Conservation (phyloP, 1,284 basidiomycete species). For the Retiboletus fuscus region DNA sequence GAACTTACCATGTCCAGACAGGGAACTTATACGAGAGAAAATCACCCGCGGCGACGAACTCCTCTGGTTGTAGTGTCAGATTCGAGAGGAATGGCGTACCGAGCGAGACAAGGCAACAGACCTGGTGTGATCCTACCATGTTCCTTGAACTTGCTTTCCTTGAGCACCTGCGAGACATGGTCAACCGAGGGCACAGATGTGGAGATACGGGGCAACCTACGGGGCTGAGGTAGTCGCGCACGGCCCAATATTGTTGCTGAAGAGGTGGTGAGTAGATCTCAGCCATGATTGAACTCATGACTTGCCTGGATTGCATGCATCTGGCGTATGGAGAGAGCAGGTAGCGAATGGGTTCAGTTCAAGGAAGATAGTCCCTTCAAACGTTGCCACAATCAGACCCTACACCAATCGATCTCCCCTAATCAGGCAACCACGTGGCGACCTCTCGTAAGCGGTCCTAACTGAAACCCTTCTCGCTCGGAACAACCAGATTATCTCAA, state of each 20-base stretch:
- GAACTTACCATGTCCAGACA: constrained; percentile 89
- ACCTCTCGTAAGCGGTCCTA: constrained; percentile 5
- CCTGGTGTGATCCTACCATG: constrained; percentile 96
- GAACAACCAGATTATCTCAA: neutral
- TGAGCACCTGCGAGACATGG: constrained; percentile 78
- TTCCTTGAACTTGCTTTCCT: constrained; percentile 99
- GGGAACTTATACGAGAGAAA: constrained; percentile 96
- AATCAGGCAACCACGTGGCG: constrained; percentile 47
- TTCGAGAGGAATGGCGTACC: constrained; percentile 2
- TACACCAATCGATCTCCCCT: constrained; percentile 50
- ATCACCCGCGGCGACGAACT: constrained; percentile 95
- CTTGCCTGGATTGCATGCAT: constrained; percentile 82
- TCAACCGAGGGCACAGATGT: constrained; percentile 46
- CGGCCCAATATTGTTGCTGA: constrained; percentile 92
- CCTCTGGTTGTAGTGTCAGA: constrained; percentile 69
- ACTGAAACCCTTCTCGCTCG: neutral
- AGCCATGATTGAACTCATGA: constrained; percentile 6
- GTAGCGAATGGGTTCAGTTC: constrained; percentile 26
- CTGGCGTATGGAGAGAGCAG: constrained; percentile 24
- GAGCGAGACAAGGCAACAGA: constrained; percentile 53
- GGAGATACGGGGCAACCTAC: constrained; percentile 60
- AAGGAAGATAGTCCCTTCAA: constrained; percentile 33
- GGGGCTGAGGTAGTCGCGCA: constrained; percentile 96
- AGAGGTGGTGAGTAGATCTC: constrained; percentile 24
- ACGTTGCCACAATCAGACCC: constrained; percentile 48